Percentiles rank a stretch among this genome's conserved stretches.
Conservation (phyloP, 129 eudicot genomes). For the Solidago caesia region DNA sequence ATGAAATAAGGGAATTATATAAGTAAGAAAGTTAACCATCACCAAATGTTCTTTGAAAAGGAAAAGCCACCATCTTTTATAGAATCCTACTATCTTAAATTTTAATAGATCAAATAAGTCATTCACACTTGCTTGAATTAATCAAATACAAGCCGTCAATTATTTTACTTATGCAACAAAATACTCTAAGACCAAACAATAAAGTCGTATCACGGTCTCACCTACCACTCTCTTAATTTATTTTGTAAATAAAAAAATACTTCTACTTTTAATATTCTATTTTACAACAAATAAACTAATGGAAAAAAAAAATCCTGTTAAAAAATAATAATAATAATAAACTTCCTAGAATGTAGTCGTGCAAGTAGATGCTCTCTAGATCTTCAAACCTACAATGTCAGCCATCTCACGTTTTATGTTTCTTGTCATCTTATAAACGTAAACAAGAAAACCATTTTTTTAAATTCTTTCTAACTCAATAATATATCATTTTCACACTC, state of each 20-base stretch:
- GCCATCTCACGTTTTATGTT: conserved; percentile 10
- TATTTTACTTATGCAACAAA: too few relatives aligned
- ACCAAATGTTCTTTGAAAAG: too few relatives aligned
- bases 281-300: too few relatives aligned
- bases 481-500: too few relatives aligned
- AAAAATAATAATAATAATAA: neutral
- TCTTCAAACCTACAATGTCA: conserved; percentile 9
- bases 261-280: neutral
- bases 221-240: neutral
- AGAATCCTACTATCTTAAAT: too few relatives aligned
- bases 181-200: neutral
- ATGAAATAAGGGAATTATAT: too few relatives aligned
- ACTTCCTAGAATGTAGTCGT: neutral
- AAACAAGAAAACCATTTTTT: conserved; percentile 3
- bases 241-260: neutral
- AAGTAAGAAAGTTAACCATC: too few relatives aligned
- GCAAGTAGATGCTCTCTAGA: neutral
- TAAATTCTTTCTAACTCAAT: too few relatives aligned
- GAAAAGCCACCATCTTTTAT: neutral
- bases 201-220: neutral
- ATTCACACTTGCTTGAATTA: neutral
- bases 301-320: neutral
- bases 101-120: neutral
- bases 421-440: conserved; percentile 18
- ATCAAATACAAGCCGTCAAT: neutral